Base-by-base conservation (phyloP, 108 stramenopile species). In the Pelagomonas calceolata region DNA sequence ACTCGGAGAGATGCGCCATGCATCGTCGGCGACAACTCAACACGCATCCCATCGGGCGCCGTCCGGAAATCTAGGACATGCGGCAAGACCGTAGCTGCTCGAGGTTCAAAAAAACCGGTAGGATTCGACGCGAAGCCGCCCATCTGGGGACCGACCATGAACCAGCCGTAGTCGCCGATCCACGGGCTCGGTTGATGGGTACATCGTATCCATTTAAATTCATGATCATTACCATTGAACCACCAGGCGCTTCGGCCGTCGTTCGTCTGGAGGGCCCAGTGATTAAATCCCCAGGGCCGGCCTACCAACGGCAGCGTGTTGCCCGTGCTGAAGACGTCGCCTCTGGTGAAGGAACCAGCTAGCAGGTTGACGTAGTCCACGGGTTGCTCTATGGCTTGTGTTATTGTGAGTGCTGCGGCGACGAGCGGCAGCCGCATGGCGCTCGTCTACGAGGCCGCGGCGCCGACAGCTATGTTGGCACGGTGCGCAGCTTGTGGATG, bases 111-210 rank as follows among this genome's bases (percentile, higher is more conserved):
- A 36, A 63, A 75, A 30, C 39, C 34, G n/a, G 32, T 35, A 0
- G 74, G 74, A 0, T 34, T 29, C 36, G 29, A 7, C n/a, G 34
- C 36, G n/a, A 31, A n/a, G 29, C 34, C 69, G 30, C 74, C 74
- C 36, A 75, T 67, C 68, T 51, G 37, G 10, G 74, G 74, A 1
- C 60, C 39, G 37, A 60, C 21, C 21, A 60, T 26, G 51, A 60
- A 60, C 51, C 51, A 60, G 51, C 78, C 78, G 45, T 78, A 78
- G 68, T 78, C 78, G 29, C 71, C 66, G 33, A 78, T 78, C 78
- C 78, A 78, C n/a, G 78, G 78, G 29, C 68, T 70, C 34, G 78
- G 78, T 69, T 78, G 78, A n/a, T 78, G 78, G 26, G 45, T 34
- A 18, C 73, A 60, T 12, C 51, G 51, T 17, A 60, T 60, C 51